phyloP scores from a whole-genome alignment of 2,329 filamentous ascomycete species.

The Coleophoma crateriformis region DNA sequence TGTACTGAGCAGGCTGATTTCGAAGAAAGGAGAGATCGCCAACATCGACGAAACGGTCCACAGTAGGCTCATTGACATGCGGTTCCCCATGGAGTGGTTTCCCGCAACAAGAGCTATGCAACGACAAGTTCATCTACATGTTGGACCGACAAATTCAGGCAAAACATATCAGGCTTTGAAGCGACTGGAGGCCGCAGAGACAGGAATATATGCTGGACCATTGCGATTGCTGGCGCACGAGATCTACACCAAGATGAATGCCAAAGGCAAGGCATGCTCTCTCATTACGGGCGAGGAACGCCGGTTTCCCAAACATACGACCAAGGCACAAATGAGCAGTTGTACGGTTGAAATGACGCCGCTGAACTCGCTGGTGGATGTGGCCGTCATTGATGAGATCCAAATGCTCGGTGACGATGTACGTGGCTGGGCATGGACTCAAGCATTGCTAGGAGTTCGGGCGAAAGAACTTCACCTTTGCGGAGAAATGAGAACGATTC shows the following conservation, averaged over 20 bases:
- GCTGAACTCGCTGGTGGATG: slow-evolving; percentile 50
- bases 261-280: slow-evolving; percentile 70
- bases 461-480: slow-evolving; percentile 90
- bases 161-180: slow-evolving; percentile 95
- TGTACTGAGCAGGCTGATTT: slow-evolving; percentile 38
- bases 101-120: slow-evolving; percentile 75
- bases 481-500: slow-evolving; percentile 78
- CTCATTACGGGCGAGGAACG: slow-evolving; percentile 90
- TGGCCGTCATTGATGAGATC: slow-evolving; percentile 96
- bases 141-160: slow-evolving; percentile 95
- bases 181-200: slow-evolving; percentile 68
- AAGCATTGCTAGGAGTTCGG: slow-evolving; percentile 79
- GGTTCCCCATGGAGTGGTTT: slow-evolving; percentile 91
- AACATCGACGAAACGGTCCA: slow-evolving; percentile 32
- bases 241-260: slow-evolving; percentile 81
- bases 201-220: slow-evolving; percentile 86
- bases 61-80: slow-evolving; percentile 67
- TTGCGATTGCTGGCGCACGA: slow-evolving; percentile 87
- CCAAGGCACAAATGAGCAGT: slow-evolving; percentile 57
- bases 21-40: slow-evolving; percentile 21
- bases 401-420: slow-evolving; percentile 85
- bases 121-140: slow-evolving; percentile 83
- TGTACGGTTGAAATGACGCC: slow-evolving; percentile 93
- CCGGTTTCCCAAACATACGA: slow-evolving; percentile 54
- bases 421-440: slow-evolving; percentile 92